phyloP scores from a whole-genome alignment of 345 rosid species.

The Excoecaria agallocha region DNA sequence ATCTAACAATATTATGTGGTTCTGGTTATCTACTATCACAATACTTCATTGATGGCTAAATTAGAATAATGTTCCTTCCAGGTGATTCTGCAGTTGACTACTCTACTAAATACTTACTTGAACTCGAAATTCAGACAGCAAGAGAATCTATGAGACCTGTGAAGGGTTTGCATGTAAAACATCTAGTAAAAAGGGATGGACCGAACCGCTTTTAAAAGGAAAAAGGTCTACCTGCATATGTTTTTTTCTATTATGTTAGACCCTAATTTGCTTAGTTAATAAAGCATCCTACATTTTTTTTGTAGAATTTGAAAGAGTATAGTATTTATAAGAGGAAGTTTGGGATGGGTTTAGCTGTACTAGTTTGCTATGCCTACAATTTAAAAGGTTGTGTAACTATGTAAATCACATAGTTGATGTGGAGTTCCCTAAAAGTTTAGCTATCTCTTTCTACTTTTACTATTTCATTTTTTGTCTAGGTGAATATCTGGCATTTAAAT shows the following conservation, averaged over 20 bases:
- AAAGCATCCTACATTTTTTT: constrained; percentile 18
- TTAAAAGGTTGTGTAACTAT: no score
- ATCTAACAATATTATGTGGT: no score
- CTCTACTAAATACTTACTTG: constrained; percentile 30
- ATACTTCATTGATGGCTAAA: no score
- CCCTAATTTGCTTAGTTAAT: constrained; percentile 18
- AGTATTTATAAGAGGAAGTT: constrained; percentile 14
- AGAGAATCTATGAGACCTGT: constrained; percentile 12
- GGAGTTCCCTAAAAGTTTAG: no score
- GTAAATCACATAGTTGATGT: no score
- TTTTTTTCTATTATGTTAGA: constrained; percentile 38
- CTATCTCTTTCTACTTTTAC: no score
- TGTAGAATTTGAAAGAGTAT: constrained; percentile 17
- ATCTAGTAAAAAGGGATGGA: neutral
- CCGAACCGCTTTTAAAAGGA: constrained; percentile 2
- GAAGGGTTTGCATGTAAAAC: constrained; percentile 11
- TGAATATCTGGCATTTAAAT: no score
- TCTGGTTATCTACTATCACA: no score
- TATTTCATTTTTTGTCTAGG: no score
- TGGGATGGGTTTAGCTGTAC: no score
- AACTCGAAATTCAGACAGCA: constrained; percentile 23
- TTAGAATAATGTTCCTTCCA: no score
- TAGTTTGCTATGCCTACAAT: no score
- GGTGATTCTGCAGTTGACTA: constrained; percentile 51
- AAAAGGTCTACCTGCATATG: constrained; percentile 33